Percentiles rank a stretch among this genome's conserved stretches.
Evolutionary conservation across 495 filamentous ascomycete species (phyloP).

Genomic region (Pseudoneurospora amorphoporcata): DNA sequence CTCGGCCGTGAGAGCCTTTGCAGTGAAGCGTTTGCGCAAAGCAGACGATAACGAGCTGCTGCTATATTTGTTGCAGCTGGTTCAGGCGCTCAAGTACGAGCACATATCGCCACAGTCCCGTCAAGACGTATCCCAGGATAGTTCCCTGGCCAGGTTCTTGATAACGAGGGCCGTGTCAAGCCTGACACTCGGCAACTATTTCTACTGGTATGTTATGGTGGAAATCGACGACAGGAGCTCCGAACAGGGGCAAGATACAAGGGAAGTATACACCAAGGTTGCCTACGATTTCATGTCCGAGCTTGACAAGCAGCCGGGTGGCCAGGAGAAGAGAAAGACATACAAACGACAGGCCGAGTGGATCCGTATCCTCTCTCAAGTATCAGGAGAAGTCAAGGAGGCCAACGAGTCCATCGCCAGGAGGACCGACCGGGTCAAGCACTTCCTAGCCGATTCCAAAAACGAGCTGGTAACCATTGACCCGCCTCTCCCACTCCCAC

Average conservation of each 20-base stretch:
- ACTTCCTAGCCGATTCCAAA: constrained; percentile 74
- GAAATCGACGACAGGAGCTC: constrained; percentile 75
- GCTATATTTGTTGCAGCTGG: constrained; percentile 86
- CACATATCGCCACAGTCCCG: constrained; percentile 49
- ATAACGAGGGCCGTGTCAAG: constrained; percentile 77
- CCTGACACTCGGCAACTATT: constrained; percentile 82
- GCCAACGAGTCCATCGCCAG: constrained; percentile 63
- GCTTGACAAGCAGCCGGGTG: constrained; percentile 50
- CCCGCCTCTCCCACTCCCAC: constrained; percentile 75
- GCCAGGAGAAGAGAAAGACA: constrained; percentile 59
- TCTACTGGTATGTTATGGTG: constrained; percentile 98
- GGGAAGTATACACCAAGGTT: constrained; percentile 77
- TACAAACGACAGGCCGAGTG: constrained; percentile 84
- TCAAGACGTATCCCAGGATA: constrained; percentile 62
- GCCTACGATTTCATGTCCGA: constrained; percentile 94
- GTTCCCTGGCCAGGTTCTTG: constrained; percentile 81
- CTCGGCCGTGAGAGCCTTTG: constrained; percentile 76
- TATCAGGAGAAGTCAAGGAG: constrained; percentile 81
- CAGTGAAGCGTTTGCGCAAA: constrained; percentile 82
- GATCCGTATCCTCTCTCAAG: constrained; percentile 73
- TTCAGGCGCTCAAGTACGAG: constrained; percentile 95
- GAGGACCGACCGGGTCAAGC: constrained; percentile 75
- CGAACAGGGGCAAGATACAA: constrained; percentile 58
- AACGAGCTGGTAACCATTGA: constrained; percentile 78
- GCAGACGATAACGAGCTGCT: constrained; percentile 90